A percentile compares a stretch with the other conserved stretches of the same genome.
These are phyloP conservation scores for Claviceps purpurea DNA, from an alignment of 2,329 filamentous ascomycete genomes.

Conservation along the genomic window DNA sequence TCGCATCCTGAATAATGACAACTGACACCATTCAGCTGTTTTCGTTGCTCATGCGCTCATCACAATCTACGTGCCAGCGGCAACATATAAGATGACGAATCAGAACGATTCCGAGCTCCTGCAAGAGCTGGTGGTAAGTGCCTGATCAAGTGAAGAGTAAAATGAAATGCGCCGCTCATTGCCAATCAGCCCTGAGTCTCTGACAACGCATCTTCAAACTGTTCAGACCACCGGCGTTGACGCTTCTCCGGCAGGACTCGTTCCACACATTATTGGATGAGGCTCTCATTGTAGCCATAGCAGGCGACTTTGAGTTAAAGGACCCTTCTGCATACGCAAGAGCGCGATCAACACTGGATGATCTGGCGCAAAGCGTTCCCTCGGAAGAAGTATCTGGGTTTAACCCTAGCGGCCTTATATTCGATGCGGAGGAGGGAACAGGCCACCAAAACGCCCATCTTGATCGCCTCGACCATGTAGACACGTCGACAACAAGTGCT, in stretches of 20 bases:
- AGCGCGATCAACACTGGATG: slow-evolving; percentile 48
- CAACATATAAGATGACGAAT: slow-evolving; percentile 11
- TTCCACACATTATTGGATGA: slow-evolving; percentile 68
- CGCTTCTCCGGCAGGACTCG: slow-evolving; percentile 36
- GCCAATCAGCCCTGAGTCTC: not conserved
- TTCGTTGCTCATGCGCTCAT: not conserved
- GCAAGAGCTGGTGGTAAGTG: slow-evolving; percentile 18
- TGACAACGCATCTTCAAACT: too few species aligned
- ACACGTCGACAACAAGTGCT: slow-evolving; percentile 13
- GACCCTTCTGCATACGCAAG: slow-evolving; percentile 35
- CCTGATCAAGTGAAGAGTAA: not conserved
- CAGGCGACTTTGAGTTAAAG: slow-evolving; percentile 56
- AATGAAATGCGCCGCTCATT: too few species aligned
- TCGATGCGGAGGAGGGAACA: slow-evolving; percentile 16
- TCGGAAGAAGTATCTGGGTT: slow-evolving; percentile 63
- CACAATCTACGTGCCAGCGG: not conserved
- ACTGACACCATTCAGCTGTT: not conserved
- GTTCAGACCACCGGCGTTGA: not conserved
- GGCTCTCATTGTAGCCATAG: slow-evolving; percentile 61
- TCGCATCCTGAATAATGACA: not conserved
- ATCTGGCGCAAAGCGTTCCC: slow-evolving; percentile 48
- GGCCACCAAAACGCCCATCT: slow-evolving; percentile 3
- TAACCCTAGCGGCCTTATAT: slow-evolving; percentile 60
- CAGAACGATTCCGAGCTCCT: slow-evolving; percentile 12
- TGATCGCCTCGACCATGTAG: slow-evolving; percentile 5